These are phyloP conservation scores for Metschnikowia drakensbergensis DNA, from an alignment of 805 yeast genomes.

Conservation along the genomic window DNA sequence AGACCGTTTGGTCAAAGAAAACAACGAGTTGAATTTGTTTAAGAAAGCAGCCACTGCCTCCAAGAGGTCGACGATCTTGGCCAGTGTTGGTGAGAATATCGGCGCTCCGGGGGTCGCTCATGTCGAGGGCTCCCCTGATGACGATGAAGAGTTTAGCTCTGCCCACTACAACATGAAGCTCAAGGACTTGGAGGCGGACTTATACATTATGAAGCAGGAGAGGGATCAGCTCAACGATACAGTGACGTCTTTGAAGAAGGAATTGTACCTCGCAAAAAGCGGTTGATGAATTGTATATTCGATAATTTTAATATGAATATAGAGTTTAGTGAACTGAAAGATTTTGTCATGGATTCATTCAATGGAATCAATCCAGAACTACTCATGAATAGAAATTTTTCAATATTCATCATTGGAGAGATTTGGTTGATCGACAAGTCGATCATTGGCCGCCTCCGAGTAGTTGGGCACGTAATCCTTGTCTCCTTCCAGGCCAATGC, in stretches of 20 bases:
- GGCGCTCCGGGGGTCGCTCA: constrained; percentile 9
- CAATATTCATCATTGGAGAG: background rate
- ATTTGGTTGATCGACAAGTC: constrained; percentile 14
- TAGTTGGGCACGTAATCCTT: constrained; percentile 36
- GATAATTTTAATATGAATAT: background rate
- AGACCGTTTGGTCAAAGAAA: constrained; percentile 55
- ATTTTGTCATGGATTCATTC: too few relatives aligned
- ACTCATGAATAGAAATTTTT: too few relatives aligned
- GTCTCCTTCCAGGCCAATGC: constrained; percentile 19
- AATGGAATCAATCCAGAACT: too few relatives aligned
- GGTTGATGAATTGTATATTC: background rate
- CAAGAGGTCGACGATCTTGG: constrained; percentile 11
- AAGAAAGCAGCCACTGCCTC: constrained; percentile 40
- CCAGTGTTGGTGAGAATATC: constrained; percentile 18
- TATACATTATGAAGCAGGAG: constrained; percentile 76
- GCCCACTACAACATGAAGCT: constrained; percentile 72
- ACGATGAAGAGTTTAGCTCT: constrained; percentile 30
- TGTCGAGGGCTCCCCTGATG: constrained; percentile 1
- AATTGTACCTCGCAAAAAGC: constrained; percentile 32
- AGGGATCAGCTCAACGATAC: constrained; percentile 72
- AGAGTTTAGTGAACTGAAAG: background rate
- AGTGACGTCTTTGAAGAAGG: constrained; percentile 56
- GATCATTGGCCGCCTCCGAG: constrained; percentile 26
- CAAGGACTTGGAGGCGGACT: constrained; percentile 79
- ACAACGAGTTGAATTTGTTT: constrained; percentile 62